phyloP scores from a whole-genome alignment of 345 rosid species.

The Tarenaya hassleriana region DNA sequence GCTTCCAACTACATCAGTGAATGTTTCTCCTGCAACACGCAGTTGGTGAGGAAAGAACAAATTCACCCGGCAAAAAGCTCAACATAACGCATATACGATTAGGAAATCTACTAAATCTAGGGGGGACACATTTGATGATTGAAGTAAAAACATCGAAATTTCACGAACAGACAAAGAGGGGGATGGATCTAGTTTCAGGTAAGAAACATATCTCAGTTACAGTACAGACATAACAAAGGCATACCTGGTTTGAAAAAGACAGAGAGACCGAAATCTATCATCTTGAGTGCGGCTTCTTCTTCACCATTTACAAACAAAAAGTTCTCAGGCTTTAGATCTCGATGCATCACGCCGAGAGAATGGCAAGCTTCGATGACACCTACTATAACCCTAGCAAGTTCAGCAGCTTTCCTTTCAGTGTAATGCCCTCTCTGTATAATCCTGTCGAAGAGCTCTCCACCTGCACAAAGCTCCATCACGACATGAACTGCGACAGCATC shows the following conservation, averaged over 20 bases:
- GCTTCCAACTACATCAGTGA: slow-evolving; percentile 89
- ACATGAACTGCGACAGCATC: slow-evolving; percentile 87
- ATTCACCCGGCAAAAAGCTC: neutral
- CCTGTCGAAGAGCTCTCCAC: slow-evolving; percentile 93
- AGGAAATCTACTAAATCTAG: neutral
- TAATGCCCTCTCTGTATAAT: slow-evolving; percentile 90
- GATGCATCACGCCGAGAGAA: slow-evolving; percentile 93
- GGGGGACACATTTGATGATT: neutral
- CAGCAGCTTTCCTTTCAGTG: slow-evolving; percentile 76
- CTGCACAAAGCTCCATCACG: slow-evolving; percentile 89
- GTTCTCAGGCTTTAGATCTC: slow-evolving; percentile 98
- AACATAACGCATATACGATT: neutral
- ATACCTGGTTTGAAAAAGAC: slow-evolving; percentile 88
- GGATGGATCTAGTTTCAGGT: too few relatives aligned
- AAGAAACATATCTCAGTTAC: too few relatives aligned
- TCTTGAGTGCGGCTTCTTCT: slow-evolving; percentile 73
- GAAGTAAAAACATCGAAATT: neutral
- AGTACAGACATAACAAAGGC: neutral
- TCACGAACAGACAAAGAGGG: neutral
- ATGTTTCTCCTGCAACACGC: slow-evolving; percentile 53
- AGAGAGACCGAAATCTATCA: slow-evolving; percentile 93
- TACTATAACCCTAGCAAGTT: slow-evolving; percentile 69
- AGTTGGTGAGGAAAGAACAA: too few relatives aligned
- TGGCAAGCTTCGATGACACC: slow-evolving; percentile 90
- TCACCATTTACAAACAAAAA: slow-evolving; percentile 62